Percentiles rank a stretch among this genome's conserved stretches.
Evolutionary conservation across 306 rosid species (phyloP).

Genomic region (Inga oerstediana): DNA sequence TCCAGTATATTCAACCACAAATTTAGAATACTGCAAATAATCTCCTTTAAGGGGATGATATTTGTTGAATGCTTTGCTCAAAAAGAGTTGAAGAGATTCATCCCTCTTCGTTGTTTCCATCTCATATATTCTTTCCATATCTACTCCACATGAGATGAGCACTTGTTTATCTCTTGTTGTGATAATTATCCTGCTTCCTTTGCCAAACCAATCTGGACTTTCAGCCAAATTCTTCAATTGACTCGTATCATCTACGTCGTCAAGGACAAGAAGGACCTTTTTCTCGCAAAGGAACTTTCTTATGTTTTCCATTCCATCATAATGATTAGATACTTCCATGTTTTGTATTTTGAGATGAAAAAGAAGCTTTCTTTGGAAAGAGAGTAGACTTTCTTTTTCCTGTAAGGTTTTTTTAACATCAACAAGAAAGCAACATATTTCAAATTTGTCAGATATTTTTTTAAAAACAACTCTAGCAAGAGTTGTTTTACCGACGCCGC

Average conservation of each 20-base stretch:
- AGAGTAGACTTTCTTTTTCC: not conserved
- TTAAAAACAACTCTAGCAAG: not conserved
- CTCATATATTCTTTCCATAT: not conserved
- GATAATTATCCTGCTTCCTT: slow-evolving; percentile 15
- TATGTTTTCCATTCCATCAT: too few relatives aligned
- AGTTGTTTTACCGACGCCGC: not conserved
- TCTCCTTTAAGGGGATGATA: not conserved
- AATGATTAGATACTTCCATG: not conserved
- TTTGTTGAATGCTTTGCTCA: not conserved
- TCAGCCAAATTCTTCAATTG: not conserved
- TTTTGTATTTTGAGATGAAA: not conserved
- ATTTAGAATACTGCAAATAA: not conserved
- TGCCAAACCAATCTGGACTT: not conserved
- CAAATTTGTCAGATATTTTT: not conserved
- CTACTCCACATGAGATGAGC: not conserved
- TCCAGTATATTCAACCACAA: not conserved
- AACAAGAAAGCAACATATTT: not conserved
- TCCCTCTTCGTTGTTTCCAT: not conserved
- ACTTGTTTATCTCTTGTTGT: slow-evolving; percentile 7
- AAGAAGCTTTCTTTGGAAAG: not conserved
- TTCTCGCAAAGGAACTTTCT: not conserved
- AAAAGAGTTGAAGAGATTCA: not conserved
- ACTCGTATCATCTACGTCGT: not conserved
- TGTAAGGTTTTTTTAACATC: too few relatives aligned
- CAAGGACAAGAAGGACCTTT: not conserved